These are phyloP conservation scores for Hypoxylon sp. DNA, from an alignment of 2,329 filamentous ascomycete species.

Conservation along the genomic window DNA sequence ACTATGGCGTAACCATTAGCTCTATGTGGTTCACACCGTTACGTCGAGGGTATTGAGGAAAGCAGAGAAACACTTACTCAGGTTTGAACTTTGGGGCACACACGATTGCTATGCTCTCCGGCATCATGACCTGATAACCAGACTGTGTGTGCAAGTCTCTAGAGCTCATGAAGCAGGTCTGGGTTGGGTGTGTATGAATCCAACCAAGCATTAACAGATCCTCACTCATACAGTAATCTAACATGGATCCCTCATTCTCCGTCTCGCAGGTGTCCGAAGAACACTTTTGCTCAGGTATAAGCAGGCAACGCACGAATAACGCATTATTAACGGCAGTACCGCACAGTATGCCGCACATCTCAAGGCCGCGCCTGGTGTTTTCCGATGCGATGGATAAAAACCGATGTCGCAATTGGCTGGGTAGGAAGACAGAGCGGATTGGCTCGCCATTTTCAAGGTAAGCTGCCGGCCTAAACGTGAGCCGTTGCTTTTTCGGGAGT, in stretches of 20 bases:
- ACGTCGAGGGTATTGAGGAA: conserved; percentile 12
- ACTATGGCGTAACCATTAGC: conserved; percentile 59
- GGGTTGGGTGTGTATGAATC: conserved; percentile 98
- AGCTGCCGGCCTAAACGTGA: conserved; percentile 86
- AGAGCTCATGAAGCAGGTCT: conserved; percentile 98
- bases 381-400: conserved; percentile 81
- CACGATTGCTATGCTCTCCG: conserved; percentile 96
- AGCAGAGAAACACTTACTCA: conserved; percentile 68
- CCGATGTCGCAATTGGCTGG: conserved; percentile 76
- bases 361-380: conserved; percentile 86
- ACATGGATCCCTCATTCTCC: conserved; percentile 84
- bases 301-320: conserved; percentile 87
- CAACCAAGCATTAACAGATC: conserved; percentile 91
- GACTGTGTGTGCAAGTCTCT: conserved; percentile 93
- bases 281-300: conserved; percentile 91
- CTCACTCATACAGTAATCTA: conserved; percentile 89
- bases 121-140: conserved; percentile 95
- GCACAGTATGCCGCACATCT: conserved; percentile 95
- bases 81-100: conserved; percentile 87
- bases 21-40: background rate
- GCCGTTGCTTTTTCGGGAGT: conserved; percentile 64
- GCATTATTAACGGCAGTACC: conserved; percentile 93
- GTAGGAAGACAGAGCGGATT: conserved; percentile 89
- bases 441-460: conserved; percentile 92
- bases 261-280: conserved; percentile 97